Base-by-base conservation (phyloP, 352 stramenopile genomes). In the Globisporangium alternatum region DNA sequence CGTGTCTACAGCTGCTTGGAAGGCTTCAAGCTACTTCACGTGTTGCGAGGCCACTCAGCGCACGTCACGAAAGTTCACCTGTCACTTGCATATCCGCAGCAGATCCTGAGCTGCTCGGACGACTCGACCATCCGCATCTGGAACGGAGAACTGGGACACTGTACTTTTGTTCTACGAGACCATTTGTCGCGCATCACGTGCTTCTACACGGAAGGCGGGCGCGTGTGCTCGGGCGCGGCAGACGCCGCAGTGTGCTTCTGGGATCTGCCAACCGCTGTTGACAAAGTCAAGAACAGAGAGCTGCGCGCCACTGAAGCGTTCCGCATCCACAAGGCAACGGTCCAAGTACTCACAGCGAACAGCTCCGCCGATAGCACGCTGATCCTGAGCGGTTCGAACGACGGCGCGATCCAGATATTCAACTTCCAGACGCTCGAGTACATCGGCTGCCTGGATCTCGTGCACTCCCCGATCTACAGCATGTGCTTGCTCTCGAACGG, bases 401-500 rank as follows among this genome's bases (percentile, higher is more conserved):
- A 93, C 33, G 80, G 82, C 0, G 86, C 75, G 5, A 89, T 93
- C 44, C 84, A 93, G 43, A 71, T 86, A 43, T 93, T 90, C 60
- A 77, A 83, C 31, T 65, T 73, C 0, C 60, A 56, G 17, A 78
- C 68, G 1, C 65, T 83, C 28, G 56, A 78, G 31, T 74, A 87
- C 48, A 57, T 88, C n/a, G 74, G 76, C 5, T 71, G 65, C 1
- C 47, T 93, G 5, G 74, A 82, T 43, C 62, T 66, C 33, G 72
- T 81, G 5, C 54, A 78, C 30, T 77, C 77, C 2, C 78, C 84
- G 2, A 71, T 90, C 25, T 93, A 91, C 60, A 82, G 72, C 12
- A 71, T 80, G 63, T 68, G 61, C 4, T 30, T 70, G 13, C 62
- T 81, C 35, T 55, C 64, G 0, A 64, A 65, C 7, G 64, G 66